These are phyloP conservation scores for Rubroboletus pulcherrimus DNA, from an alignment of 768 basidiomycete species.

Conservation along the genomic window DNA sequence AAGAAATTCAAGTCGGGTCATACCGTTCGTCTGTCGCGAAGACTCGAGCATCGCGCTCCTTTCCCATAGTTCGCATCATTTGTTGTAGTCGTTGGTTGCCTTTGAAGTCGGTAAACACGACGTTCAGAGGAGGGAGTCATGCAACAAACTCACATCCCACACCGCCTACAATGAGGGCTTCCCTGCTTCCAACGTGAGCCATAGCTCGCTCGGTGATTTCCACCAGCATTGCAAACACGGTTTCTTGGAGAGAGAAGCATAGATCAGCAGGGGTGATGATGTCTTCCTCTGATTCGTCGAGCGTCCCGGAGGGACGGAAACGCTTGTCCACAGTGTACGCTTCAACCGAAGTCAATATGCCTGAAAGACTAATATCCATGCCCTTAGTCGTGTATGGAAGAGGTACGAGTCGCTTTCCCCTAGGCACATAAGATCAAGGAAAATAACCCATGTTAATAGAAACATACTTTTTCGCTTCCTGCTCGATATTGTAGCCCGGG, in stretches of 20 bases:
- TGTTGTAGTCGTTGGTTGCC: conserved; percentile 92
- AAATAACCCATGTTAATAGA: background rate
- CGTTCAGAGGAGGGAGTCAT: background rate
- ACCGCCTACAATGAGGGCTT: conserved; percentile 96
- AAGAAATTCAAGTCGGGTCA: conserved; percentile 14
- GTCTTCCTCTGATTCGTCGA: conserved; percentile 46
- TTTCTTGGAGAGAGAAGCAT: conserved; percentile 96
- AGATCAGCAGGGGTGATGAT: conserved; percentile 92
- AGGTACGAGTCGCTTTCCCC: conserved; percentile 77
- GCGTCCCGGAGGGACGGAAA: conserved; percentile 52
- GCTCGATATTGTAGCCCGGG: conserved; percentile 97
- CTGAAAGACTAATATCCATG: conserved; percentile 97
- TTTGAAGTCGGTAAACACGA: conserved; percentile 28
- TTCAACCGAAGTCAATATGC: conserved; percentile 84
- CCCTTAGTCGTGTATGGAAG: conserved; percentile 97
- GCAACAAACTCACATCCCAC: conserved; percentile 82
- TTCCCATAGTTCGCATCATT: conserved; percentile 99
- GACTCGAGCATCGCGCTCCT: conserved; percentile 81
- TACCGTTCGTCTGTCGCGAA: conserved; percentile 97
- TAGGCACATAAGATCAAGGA: conserved; percentile 28
- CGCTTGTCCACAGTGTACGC: conserved; percentile 83
- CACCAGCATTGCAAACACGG: conserved; percentile 95
- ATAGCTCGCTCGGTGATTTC: conserved; percentile 99
- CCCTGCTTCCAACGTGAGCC: conserved; percentile 96
- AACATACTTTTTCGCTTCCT: conserved; percentile 81